Evolutionary conservation across 2,329 filamentous ascomycete genomes (phyloP).

Genomic region (Paradendryphiella salina): DNA sequence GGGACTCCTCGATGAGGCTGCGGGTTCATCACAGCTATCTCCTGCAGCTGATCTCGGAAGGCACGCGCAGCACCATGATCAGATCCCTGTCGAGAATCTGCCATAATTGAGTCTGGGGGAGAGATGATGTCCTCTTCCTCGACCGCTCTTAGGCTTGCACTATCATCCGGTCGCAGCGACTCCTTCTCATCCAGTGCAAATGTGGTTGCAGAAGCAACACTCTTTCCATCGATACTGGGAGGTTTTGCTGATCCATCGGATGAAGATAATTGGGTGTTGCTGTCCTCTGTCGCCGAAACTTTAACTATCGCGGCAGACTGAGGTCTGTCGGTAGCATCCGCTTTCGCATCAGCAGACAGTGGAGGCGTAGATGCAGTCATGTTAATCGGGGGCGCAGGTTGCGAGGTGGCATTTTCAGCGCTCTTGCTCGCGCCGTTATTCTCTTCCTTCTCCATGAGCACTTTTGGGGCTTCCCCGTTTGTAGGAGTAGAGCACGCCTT

Average conservation of each 20-base stretch:
- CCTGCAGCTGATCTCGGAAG: slow-evolving; percentile 60
- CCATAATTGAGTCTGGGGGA: slow-evolving; percentile 71
- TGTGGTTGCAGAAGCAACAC: slow-evolving; percentile 88
- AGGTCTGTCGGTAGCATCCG: slow-evolving; percentile 32
- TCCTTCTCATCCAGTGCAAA: slow-evolving; percentile 98
- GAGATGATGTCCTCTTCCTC: slow-evolving; percentile 90
- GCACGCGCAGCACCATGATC: slow-evolving; percentile 66
- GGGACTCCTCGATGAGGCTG: slow-evolving; percentile 45
- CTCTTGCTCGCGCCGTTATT: slow-evolving; percentile 22
- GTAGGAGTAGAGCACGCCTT: slow-evolving; percentile 24
- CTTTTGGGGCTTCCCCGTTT: slow-evolving; percentile 24
- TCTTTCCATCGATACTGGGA: slow-evolving; percentile 83
- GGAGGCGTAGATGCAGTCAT: slow-evolving; percentile 25
- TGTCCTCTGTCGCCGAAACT: slow-evolving; percentile 48
- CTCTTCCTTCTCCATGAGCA: slow-evolving; percentile 18
- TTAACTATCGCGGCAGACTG: slow-evolving; percentile 39
- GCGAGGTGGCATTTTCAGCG: slow-evolving; percentile 29
- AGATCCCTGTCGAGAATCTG: slow-evolving; percentile 79
- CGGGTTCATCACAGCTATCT: slow-evolving; percentile 56
- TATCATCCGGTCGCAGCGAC: slow-evolving; percentile 90
- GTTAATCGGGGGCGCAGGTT: slow-evolving; percentile 32
- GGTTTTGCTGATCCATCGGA: slow-evolving; percentile 74
- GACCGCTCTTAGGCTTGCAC: slow-evolving; percentile 85
- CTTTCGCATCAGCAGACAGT: slow-evolving; percentile 53
- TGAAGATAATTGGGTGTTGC: slow-evolving; percentile 52